Conservation (phyloP, 2,329 filamentous ascomycete genomes). For the Bipolaris oryzae region DNA sequence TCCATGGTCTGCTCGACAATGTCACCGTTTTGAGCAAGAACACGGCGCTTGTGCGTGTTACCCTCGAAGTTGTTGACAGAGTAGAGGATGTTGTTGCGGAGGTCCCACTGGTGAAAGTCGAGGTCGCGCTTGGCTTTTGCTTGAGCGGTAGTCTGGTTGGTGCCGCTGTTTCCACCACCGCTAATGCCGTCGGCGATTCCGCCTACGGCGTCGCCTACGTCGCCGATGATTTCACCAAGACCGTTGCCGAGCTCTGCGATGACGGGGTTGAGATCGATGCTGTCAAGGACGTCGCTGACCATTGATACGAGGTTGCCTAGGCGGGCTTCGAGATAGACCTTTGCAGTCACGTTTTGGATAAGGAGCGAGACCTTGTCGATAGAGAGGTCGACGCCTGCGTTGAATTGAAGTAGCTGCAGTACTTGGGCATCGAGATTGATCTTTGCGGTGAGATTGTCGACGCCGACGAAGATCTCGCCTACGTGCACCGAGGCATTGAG, state of each 20-base stretch:
- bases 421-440: slow-evolving; percentile 66
- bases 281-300: slow-evolving; percentile 63
- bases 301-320: slow-evolving; percentile 65
- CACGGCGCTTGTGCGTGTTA: slow-evolving; percentile 59
- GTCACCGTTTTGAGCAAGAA: slow-evolving; percentile 61
- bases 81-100: slow-evolving; percentile 65
- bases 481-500: slow-evolving; percentile 65
- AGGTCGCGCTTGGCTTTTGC: slow-evolving; percentile 35
- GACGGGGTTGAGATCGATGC: slow-evolving; percentile 66
- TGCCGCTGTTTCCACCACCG: background rate
- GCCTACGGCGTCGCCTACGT: slow-evolving; percentile 35
- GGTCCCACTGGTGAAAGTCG: slow-evolving; percentile 52
- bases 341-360: slow-evolving; percentile 65
- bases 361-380: slow-evolving; percentile 63
- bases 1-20: slow-evolving; percentile 62
- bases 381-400: slow-evolving; percentile 64
- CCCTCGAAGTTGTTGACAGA: slow-evolving; percentile 66
- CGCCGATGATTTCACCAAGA: slow-evolving; percentile 57
- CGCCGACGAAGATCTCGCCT: slow-evolving; percentile 63
- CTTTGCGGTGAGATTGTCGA: slow-evolving; percentile 65
- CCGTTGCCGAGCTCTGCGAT: slow-evolving; percentile 61
- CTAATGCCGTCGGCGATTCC: slow-evolving; percentile 30
- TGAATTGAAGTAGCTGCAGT: slow-evolving; percentile 64
- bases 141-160: slow-evolving; percentile 16
- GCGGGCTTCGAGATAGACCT: slow-evolving; percentile 64